These are phyloP conservation scores for Chiua virens DNA, from an alignment of 768 basidiomycete species.

Conservation along the genomic window DNA sequence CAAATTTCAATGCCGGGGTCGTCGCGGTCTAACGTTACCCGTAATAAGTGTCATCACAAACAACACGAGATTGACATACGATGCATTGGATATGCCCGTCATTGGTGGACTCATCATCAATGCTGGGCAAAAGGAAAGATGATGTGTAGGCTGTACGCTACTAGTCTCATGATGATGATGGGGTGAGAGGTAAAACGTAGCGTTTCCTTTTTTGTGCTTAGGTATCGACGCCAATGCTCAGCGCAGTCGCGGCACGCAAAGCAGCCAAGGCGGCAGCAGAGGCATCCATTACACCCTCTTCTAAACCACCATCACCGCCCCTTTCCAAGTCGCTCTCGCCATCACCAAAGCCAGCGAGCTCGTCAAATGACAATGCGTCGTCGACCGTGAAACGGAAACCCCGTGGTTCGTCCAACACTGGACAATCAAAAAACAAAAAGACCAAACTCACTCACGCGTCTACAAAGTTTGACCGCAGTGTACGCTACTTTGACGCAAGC, in stretches of 20 bases:
- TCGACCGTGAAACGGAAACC: constrained; percentile 46
- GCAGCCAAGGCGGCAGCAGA: constrained; percentile 51
- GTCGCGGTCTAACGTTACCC: too few relatives aligned
- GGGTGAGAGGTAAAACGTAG: too few relatives aligned
- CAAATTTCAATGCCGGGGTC: too few relatives aligned
- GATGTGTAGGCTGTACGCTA: too few relatives aligned
- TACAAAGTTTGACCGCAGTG: constrained; percentile 16
- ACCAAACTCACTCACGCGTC: constrained; percentile 28
- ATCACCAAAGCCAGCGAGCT: constrained; percentile 4
- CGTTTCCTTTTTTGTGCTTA: constrained; percentile 4
- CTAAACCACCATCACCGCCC: constrained; percentile 11
- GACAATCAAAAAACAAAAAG: constrained; percentile 29
- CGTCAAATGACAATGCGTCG: constrained; percentile 22
- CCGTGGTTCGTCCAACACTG: constrained; percentile 23
- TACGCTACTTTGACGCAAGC: constrained; percentile 35
- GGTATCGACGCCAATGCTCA: constrained; percentile 50
- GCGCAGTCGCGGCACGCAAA: constrained; percentile 72
- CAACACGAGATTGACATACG: too few relatives aligned
- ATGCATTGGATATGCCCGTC: too few relatives aligned
- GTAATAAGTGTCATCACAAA: too few relatives aligned
- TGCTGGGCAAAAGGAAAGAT: too few relatives aligned
- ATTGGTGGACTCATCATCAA: too few relatives aligned
- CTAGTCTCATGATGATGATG: too few relatives aligned
- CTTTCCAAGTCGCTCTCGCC: constrained; percentile 7
- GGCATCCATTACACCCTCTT: constrained; percentile 11